Conservation (phyloP, 2,329 filamentous ascomycete species). For the Hymenoscyphus repandus region DNA sequence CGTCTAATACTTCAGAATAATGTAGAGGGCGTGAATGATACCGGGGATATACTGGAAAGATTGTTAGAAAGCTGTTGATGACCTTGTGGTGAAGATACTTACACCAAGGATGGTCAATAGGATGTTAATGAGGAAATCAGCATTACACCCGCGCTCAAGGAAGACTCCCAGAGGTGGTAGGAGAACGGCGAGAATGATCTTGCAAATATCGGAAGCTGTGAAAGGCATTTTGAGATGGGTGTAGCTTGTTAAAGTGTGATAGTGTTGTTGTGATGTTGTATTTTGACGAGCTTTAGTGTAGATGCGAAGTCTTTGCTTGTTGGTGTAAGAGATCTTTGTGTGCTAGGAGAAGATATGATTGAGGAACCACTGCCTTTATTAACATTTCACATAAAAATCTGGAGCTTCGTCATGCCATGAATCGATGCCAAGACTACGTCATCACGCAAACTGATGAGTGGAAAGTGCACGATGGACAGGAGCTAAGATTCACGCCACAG, state of each 20-base stretch:
- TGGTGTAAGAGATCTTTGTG: too few species aligned
- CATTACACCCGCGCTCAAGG: conserved; percentile 82
- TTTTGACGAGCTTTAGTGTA: too few species aligned
- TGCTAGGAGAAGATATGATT: too few species aligned
- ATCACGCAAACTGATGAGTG: too few species aligned
- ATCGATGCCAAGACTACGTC: background rate
- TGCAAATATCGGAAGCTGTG: conserved; percentile 64
- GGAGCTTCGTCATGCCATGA: background rate
- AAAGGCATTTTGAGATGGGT: conserved; percentile 43
- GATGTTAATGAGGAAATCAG: conserved; percentile 89
- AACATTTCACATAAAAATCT: too few species aligned
- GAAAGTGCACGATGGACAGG: too few species aligned
- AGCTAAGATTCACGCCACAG: too few species aligned
- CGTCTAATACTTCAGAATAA: conserved; percentile 80
- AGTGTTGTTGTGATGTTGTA: background rate
- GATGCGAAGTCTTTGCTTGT: too few species aligned
- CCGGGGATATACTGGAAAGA: conserved; percentile 6
- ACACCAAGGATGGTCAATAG: conserved; percentile 77
- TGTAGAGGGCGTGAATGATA: conserved; percentile 35
- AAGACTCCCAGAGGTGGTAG: conserved; percentile 89
- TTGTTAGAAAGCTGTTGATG: background rate
- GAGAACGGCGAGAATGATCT: conserved; percentile 83
- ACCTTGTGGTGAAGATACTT: conserved; percentile 34
- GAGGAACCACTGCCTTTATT: too few species aligned
- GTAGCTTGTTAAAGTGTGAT: background rate